phyloP scores from a whole-genome alignment of 108 stramenopile genomes.

The Cyclotella atomus region DNA sequence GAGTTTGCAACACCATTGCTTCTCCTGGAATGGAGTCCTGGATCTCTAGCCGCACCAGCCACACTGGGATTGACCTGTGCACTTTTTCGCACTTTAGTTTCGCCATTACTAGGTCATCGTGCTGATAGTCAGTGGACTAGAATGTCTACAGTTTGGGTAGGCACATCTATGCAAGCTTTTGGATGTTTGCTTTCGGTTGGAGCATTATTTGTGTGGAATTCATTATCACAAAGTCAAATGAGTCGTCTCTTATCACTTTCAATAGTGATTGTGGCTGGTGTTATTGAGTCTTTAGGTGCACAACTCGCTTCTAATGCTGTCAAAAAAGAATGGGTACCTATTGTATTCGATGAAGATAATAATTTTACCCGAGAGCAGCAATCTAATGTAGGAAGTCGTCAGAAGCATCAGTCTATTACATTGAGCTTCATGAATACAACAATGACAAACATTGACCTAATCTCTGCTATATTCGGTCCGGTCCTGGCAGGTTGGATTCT shows the following conservation, averaged over 20 bases:
- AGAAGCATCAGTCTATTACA: neutral
- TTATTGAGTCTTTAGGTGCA: constrained; percentile 21
- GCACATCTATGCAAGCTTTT: constrained; percentile 21
- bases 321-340: constrained; percentile 39
- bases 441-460: constrained; percentile 36
- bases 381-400: neutral
- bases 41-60: constrained; percentile 25
- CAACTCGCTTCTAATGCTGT: constrained; percentile 26
- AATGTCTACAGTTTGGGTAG: constrained; percentile 18
- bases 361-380: neutral
- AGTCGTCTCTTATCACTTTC: constrained; percentile 8
- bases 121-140: constrained; percentile 29
- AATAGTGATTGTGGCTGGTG: constrained; percentile 28
- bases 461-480: constrained; percentile 24
- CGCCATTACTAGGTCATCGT: constrained; percentile 11
- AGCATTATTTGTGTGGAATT: constrained; percentile 16
- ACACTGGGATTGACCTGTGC: constrained; percentile 14
- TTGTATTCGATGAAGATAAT: constrained; percentile 23
- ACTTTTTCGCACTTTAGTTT: constrained; percentile 11
- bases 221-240: neutral
- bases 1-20: constrained; percentile 31
- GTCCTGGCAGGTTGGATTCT: constrained; percentile 28
- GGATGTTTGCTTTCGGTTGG: constrained; percentile 27
- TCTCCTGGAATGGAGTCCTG: constrained; percentile 29
- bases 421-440: constrained; percentile 28